Base-by-base conservation (phyloP, 306 rosid genomes). In the Rosa persica region DNA sequence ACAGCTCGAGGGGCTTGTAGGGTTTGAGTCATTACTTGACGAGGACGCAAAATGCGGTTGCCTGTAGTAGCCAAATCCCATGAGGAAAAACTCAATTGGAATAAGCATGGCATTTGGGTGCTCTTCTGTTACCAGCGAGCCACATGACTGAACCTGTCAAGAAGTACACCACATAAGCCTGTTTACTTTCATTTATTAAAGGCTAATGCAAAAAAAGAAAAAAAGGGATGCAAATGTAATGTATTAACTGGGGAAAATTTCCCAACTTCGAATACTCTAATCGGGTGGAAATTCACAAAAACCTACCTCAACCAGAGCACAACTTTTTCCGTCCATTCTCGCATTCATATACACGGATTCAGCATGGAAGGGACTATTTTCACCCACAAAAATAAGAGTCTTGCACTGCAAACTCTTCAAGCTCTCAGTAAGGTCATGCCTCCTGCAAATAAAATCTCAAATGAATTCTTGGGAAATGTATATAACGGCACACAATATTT, bases 111-210 rank as follows among this genome's bases (percentile, higher is more conserved):
- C 89, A 42, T 84, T 78, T 34, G 97, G 97, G 42, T 89, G 94
- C 85, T 93, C 97, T 87, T 93, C 96, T 74, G 97, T 93, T 74
- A 93, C 92, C 76, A 90, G 75, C 51, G 97, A 93, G 77, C 97
- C 97, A 79, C 97, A 93, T 23, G 87, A 92, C 55, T 93, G 87
- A 83, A 90, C 96, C 97, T 92, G 85, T 66, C 74, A 58, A 75
- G 44, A 15, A 34, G 48, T 30, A 61, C 43, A 39, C 25, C 7
- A 54, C 13, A 54, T 20, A 76, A 67, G 67, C 60, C 39, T 5
- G 38, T 55, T 57, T 3, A 51, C 62, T n/a, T 58, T 3, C 19
- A 20, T 58, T 70, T 58, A 58, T 36, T 62, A 57, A 6, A 57
- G 25, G 12, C 16, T 12, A 17, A 47, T 13, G 51, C 51, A 3